These are phyloP conservation scores for Panus rudis DNA, from an alignment of 768 basidiomycete genomes.

Conservation along the genomic window DNA sequence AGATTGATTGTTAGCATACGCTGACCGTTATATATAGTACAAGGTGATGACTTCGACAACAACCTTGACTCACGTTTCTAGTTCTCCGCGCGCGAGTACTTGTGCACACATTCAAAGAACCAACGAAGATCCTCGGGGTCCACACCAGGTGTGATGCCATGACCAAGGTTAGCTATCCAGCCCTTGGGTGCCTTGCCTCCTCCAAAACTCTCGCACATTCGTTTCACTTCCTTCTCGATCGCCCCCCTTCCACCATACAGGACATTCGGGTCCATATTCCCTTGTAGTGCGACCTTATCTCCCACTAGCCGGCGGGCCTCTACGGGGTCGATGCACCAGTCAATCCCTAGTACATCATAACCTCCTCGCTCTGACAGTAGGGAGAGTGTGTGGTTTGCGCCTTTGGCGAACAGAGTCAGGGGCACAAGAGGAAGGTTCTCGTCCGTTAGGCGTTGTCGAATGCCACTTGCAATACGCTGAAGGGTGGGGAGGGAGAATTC, in stretches of 20 bases:
- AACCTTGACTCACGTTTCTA: no score
- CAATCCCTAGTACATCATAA: slow-evolving; percentile 86
- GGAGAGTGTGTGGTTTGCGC: slow-evolving; percentile 69
- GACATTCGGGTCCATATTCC: slow-evolving; percentile 87
- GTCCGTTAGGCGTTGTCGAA: slow-evolving; percentile 49
- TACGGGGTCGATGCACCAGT: slow-evolving; percentile 82
- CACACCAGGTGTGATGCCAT: slow-evolving; percentile 94
- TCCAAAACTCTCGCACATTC: slow-evolving; percentile 72
- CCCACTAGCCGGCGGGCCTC: slow-evolving; percentile 61
- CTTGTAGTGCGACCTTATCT: slow-evolving; percentile 68
- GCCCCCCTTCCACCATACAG: slow-evolving; percentile 82
- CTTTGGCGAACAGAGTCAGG: slow-evolving; percentile 93
- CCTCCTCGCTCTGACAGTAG: slow-evolving; percentile 54
- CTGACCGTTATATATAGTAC: no score
- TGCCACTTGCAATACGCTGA: slow-evolving; percentile 60
- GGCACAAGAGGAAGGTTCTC: slow-evolving; percentile 56
- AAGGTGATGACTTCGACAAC: no score
- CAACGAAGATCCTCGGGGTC: slow-evolving; percentile 88
- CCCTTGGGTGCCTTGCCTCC: slow-evolving; percentile 47
- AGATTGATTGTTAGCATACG: no score
- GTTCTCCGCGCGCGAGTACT: slow-evolving; percentile 65
- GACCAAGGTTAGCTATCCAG: slow-evolving; percentile 98
- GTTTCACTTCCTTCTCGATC: slow-evolving; percentile 79
- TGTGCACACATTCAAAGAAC: slow-evolving; percentile 88
- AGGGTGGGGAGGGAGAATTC: slow-evolving; percentile 81